Conservation (phyloP, 2,329 filamentous ascomycete genomes). For the Aureobasidium sp. region DNA sequence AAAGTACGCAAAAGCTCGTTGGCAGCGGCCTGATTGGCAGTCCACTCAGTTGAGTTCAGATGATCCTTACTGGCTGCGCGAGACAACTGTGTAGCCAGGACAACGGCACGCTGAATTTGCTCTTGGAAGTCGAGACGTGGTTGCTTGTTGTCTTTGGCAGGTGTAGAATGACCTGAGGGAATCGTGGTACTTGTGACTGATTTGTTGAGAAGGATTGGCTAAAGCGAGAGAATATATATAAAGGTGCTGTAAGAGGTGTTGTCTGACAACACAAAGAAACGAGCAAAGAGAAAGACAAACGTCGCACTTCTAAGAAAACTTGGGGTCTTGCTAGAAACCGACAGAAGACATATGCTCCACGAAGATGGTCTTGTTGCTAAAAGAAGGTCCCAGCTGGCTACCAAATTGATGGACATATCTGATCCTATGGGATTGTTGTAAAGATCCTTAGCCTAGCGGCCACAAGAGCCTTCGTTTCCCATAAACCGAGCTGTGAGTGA, state of each 20-base stretch:
- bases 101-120: background rate
- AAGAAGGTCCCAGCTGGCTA: no score
- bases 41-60: background rate
- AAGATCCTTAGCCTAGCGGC: no score
- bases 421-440: no score
- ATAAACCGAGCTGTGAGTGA: no score
- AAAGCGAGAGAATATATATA: background rate
- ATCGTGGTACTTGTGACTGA: background rate
- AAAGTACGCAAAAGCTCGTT: background rate
- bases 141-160: background rate
- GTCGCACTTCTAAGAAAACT: background rate
- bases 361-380: no score
- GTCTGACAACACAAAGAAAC: no score
- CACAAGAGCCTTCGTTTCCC: no score
- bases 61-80: background rate
- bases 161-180: background rate
- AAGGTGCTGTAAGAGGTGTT: background rate
- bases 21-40: background rate
- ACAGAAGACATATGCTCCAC: no score
- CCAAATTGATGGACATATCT: no score
- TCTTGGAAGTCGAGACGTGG: background rate
- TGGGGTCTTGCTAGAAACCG: background rate
- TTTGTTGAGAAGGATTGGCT: no score
- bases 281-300: background rate
- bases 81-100: background rate